phyloP scores from a whole-genome alignment of 192 early-diverging fungal species.

The Rhizophagus prolifer region DNA sequence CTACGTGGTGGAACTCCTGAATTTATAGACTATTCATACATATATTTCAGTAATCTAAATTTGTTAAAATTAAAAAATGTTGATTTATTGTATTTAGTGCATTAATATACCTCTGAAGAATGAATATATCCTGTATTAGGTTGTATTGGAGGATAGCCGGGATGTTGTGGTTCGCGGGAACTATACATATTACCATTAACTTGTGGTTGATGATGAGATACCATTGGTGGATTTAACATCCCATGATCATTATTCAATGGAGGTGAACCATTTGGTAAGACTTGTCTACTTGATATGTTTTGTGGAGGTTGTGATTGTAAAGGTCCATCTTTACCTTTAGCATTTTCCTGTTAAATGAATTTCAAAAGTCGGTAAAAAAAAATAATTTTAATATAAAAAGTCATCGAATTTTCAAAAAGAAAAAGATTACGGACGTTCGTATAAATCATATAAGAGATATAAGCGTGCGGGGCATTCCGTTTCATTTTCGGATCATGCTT shows the following conservation, averaged over 20 bases:
- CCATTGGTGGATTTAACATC: not conserved
- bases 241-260: conserved; percentile 25
- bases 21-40: not conserved
- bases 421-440: conserved; percentile 34
- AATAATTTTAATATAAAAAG: no score
- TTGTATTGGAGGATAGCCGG: not conserved
- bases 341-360: not conserved
- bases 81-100: not conserved
- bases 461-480: conserved; percentile 49
- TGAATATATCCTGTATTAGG: conserved; percentile 13
- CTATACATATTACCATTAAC: conserved; percentile 16
- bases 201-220: not conserved
- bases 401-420: no score
- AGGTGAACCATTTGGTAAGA: not conserved
- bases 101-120: not conserved
- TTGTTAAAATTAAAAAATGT: not conserved
- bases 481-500: conserved; percentile 51
- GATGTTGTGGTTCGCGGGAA: conserved; percentile 6
- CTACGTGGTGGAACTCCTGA: not conserved
- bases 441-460: conserved; percentile 54
- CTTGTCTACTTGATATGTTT: not conserved
- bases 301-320: not conserved
- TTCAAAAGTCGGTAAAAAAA: not conserved
- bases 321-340: not conserved
- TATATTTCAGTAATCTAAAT: no score